Percentiles rank a stretch among this genome's conserved stretches.
phyloP scores from a whole-genome alignment of 768 basidiomycete species.

The Omphalotus guepiniiformis region DNA sequence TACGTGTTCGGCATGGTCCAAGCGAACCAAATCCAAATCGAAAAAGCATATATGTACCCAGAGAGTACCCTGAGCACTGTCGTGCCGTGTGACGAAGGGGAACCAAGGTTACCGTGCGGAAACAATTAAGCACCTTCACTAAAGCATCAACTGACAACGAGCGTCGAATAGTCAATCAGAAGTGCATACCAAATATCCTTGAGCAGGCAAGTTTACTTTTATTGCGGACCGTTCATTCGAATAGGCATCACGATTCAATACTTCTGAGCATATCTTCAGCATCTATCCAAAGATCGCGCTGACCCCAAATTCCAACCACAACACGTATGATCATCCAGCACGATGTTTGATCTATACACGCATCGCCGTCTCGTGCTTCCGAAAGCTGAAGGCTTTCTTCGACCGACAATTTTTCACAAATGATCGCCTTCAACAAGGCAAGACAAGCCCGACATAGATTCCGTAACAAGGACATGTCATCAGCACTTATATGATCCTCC shows the following conservation, averaged over 20 bases:
- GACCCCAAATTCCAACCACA: conserved; percentile 68
- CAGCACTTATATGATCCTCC: conserved; percentile 65
- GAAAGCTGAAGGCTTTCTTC: conserved; percentile 9
- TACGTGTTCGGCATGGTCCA: too few species aligned
- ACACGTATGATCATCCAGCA: conserved; percentile 75
- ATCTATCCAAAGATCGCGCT: conserved; percentile 78
- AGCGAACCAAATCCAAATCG: too few species aligned
- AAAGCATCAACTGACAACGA: too few species aligned
- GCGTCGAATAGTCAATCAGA: too few species aligned
- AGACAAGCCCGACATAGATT: conserved; percentile 71
- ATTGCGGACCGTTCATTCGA: too few species aligned
- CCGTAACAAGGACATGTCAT: conserved; percentile 75
- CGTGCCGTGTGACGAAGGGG: too few species aligned
- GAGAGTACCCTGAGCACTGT: too few species aligned
- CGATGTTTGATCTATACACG: conserved; percentile 36
- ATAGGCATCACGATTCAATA: conserved; percentile 10
- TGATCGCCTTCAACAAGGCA: conserved; percentile 38
- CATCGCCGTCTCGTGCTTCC: conserved; percentile 4
- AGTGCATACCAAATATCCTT: too few species aligned
- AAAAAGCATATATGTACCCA: too few species aligned
- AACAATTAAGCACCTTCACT: too few species aligned
- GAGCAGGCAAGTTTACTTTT: too few species aligned
- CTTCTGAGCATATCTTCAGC: conserved; percentile 49
- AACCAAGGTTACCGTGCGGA: too few species aligned
- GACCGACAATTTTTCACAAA: conserved; percentile 12